Percentiles rank a stretch among this genome's conserved stretches.
Conservation (phyloP, 768 basidiomycete species). For the Lepiota subincarnata region DNA sequence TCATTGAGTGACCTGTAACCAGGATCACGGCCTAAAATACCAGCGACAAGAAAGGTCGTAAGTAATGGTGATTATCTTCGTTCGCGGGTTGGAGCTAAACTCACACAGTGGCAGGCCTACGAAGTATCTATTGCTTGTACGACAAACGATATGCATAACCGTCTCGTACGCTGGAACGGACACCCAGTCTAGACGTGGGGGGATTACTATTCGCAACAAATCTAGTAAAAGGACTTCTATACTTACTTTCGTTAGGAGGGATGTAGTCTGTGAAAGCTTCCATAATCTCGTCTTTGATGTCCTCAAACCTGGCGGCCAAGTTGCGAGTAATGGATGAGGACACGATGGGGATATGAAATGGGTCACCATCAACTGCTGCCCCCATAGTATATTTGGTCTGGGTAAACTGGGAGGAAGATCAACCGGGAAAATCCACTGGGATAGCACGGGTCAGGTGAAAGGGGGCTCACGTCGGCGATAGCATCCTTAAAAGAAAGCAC, state of each 20-base stretch:
- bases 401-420: slow-evolving; percentile 20
- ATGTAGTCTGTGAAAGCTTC: slow-evolving; percentile 31
- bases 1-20: slow-evolving; percentile 31
- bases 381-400: slow-evolving; percentile 29
- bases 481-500: slow-evolving; percentile 19
- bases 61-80: no score
- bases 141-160: slow-evolving; percentile 31
- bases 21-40: slow-evolving; percentile 29
- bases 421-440: not conserved
- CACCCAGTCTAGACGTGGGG: slow-evolving; percentile 33
- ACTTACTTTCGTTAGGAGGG: not conserved
- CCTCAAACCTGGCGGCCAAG: slow-evolving; percentile 24
- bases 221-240: not conserved
- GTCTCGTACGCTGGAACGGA: slow-evolving; percentile 22
- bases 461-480: slow-evolving; percentile 5
- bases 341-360: slow-evolving; percentile 28
- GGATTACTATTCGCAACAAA: not conserved
- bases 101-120: slow-evolving; percentile 45
- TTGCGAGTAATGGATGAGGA: slow-evolving; percentile 27
- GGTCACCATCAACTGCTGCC: slow-evolving; percentile 19
- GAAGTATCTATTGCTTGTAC: slow-evolving; percentile 40
- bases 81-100: slow-evolving; percentile 11
- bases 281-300: slow-evolving; percentile 41
- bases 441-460: not conserved
- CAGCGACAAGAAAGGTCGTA: not conserved